phyloP scores from a whole-genome alignment of 331 rosid species.

The Acacia pycnantha region DNA sequence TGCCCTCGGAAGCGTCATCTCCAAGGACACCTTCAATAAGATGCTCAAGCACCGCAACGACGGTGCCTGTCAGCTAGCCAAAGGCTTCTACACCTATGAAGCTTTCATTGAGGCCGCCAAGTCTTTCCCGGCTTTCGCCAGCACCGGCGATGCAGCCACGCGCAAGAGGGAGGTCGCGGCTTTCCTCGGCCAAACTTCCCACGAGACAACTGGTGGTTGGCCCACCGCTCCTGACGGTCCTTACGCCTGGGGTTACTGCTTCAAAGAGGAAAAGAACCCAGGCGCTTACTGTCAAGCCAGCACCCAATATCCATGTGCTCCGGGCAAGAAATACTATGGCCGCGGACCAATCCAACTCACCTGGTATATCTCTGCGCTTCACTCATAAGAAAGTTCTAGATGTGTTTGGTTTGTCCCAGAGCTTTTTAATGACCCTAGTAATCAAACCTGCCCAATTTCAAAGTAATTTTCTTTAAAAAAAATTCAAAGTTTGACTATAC shows the following conservation, averaged over 20 bases:
- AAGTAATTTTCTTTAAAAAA: no score
- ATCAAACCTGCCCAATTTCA: no score
- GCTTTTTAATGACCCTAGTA: no score
- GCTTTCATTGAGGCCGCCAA: conserved; percentile 51
- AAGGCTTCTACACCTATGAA: conserved; percentile 41
- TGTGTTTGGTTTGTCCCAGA: no score
- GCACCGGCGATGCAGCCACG: conserved; percentile 41
- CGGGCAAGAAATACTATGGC: conserved; percentile 39
- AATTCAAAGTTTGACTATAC: no score
- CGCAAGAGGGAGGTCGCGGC: conserved; percentile 61
- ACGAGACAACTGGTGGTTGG: conserved; percentile 66
- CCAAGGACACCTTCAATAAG: no score
- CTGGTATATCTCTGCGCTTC: neutral
- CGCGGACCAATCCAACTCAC: conserved; percentile 41
- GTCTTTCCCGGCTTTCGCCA: conserved; percentile 39
- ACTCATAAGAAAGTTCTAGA: no score
- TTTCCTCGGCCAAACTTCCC: conserved; percentile 63
- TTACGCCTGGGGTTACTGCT: conserved; percentile 57
- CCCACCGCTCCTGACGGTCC: conserved; percentile 46
- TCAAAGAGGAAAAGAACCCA: conserved; percentile 32
- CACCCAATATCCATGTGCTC: conserved; percentile 38
- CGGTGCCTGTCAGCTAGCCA: conserved; percentile 17
- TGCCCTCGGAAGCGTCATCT: no score
- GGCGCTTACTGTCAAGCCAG: conserved; percentile 22
- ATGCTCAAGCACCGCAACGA: conserved; percentile 28